Percentiles rank a stretch among this genome's conserved stretches.
Evolutionary conservation across 805 yeast genomes (phyloP).

Genomic region (Teunomyces tritomae): DNA sequence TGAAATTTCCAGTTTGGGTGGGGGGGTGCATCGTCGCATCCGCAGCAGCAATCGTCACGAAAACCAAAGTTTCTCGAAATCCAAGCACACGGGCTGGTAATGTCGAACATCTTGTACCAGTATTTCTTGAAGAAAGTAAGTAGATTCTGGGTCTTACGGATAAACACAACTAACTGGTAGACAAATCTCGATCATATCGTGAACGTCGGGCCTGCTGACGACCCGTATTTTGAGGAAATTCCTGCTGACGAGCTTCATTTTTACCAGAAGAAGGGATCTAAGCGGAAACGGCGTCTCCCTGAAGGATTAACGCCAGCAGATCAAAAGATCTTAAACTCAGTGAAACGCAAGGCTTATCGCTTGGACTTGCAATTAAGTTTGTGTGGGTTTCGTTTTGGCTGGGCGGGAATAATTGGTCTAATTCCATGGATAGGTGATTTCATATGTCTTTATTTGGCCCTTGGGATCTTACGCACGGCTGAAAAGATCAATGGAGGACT

Average conservation of each 20-base stretch:
- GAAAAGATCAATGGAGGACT: conserved; percentile 37
- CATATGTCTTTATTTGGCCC: conserved; percentile 28
- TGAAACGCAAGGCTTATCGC: conserved; percentile 36
- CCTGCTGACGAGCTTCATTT: conserved; percentile 41
- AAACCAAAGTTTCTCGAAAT: background rate
- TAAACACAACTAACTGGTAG: conserved; percentile 14
- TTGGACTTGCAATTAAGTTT: conserved; percentile 38
- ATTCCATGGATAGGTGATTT: conserved; percentile 43
- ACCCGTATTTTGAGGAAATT: conserved; percentile 41
- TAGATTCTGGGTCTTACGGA: background rate
- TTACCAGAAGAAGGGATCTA: conserved; percentile 41
- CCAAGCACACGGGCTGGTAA: conserved; percentile 6
- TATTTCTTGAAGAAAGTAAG: conserved; percentile 39
- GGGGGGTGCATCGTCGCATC: background rate
- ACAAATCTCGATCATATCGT: conserved; percentile 27
- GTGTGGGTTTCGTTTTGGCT: conserved; percentile 40
- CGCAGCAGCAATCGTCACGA: background rate
- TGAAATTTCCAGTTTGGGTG: background rate
- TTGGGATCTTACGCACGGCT: conserved; percentile 31
- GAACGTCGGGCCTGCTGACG: conserved; percentile 29
- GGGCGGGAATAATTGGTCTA: conserved; percentile 43
- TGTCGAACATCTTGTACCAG: conserved; percentile 33
- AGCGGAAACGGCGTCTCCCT: conserved; percentile 35
- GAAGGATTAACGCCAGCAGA: conserved; percentile 33
- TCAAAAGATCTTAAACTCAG: conserved; percentile 31